Evolutionary conservation across 2,329 filamentous ascomycete species (phyloP), one percentile per base, ranked within the genome.

Genomic region (Botryotinia convoluta): DNA sequence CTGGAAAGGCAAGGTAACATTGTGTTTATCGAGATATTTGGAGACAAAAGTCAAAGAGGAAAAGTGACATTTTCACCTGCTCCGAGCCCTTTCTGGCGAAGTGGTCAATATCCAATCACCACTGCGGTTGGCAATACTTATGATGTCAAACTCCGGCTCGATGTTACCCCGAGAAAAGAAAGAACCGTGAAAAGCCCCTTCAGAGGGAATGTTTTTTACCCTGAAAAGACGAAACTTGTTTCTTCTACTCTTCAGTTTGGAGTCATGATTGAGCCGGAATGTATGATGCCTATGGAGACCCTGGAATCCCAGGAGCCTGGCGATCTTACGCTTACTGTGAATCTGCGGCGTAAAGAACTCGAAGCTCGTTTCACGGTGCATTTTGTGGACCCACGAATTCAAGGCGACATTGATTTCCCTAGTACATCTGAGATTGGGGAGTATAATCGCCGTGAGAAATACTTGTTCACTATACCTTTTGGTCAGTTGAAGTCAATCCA

Each of bases 221-320:
- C 81, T 2, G 73, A 78, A 35, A 78, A 79, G 32, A 80, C 87
- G 79, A 83, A 78, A 18, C 75, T 89, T 1, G 77, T 80, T 2
- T 83, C 86, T 2, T 77, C 79, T 2, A 83, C 82, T 0, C 78
- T 94, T 3, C 85, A 89, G n/a, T 91, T 94, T 76, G 92, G 92
- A 0, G 83, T 89, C 51, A 85, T 89, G 81, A 76, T 86, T 2
- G 81, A 85, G 1, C 84, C 87, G 10, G 83, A 82, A 5, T 83
- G 84, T 0, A 89, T 94, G 85, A 87, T 90, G 79, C 81, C 84
- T 7, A 71, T 73, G 72, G 37, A 39, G 35, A 60, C 22, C 7
- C 18, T 73, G n/a, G 26, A 37, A 48, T 22, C 35, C 7, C 42
- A 42, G 22, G 10, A 42, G 7, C 51, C 35, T 32, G 69, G 76